Conservation (phyloP, 352 stramenopile genomes). For the Globisporangium paroecandrum region DNA sequence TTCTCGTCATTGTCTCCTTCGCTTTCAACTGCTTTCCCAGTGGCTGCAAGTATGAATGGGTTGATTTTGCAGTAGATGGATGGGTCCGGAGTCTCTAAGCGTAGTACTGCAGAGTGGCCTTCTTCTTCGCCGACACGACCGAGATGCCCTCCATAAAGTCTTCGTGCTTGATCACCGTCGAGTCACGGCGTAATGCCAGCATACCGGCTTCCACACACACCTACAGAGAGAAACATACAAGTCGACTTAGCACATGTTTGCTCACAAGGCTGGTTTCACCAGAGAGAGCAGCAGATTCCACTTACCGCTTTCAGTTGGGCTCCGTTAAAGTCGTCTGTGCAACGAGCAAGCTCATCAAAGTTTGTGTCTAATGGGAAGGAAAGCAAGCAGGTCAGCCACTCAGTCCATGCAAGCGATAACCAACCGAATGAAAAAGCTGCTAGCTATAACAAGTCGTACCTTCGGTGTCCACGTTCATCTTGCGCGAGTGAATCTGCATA, state of each 20-base stretch:
- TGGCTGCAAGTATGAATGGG: not conserved
- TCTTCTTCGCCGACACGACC: slow-evolving; percentile 97
- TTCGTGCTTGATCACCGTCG: slow-evolving; percentile 96
- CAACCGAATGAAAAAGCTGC: not conserved
- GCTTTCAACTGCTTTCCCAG: not conserved
- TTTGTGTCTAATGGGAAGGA: slow-evolving; percentile 79
- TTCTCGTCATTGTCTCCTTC: not conserved
- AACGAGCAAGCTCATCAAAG: slow-evolving; percentile 97
- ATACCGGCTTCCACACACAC: slow-evolving; percentile 99
- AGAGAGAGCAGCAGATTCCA: not conserved
- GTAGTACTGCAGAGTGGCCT: slow-evolving; percentile 97
- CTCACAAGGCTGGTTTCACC: not conserved
- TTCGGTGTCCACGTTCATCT: slow-evolving; percentile 95
- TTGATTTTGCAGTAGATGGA: not conserved
- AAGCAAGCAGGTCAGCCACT: not conserved
- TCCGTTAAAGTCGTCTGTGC: slow-evolving; percentile 99
- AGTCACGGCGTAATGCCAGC: slow-evolving; percentile 94
- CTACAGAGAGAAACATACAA: slow-evolving; percentile 9
- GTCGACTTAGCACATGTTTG: not conserved
- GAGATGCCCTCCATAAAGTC: slow-evolving; percentile 99
- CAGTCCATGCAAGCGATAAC: not conserved
- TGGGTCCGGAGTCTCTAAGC: slow-evolving; percentile 56
- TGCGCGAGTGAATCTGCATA: slow-evolving; percentile 96
- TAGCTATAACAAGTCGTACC: slow-evolving; percentile 25
- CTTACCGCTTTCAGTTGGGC: slow-evolving; percentile 95